phyloP scores from a whole-genome alignment of 2,329 filamentous ascomycete genomes.

The Curvularia verruculosa region DNA sequence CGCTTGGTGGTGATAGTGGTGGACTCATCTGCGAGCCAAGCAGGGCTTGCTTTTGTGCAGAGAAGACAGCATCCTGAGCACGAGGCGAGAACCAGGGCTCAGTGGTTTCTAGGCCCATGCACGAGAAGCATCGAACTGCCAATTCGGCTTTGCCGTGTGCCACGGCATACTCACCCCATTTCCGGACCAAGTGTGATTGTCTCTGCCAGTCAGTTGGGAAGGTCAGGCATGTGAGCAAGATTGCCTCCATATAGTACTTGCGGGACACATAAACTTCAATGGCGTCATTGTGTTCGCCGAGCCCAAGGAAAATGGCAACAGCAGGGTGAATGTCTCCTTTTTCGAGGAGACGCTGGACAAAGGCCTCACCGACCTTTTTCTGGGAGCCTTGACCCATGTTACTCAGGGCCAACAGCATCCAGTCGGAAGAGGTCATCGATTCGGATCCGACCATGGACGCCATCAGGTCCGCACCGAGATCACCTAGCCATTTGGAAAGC shows the following conservation, averaged over 20 bases:
- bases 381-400: constrained; percentile 79
- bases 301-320: constrained; percentile 87
- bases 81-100: constrained; percentile 89
- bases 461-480: constrained; percentile 82
- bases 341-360: constrained; percentile 87
- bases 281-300: constrained; percentile 91
- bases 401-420: constrained; percentile 93
- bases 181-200: constrained; percentile 83
- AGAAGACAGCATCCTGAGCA: constrained; percentile 65
- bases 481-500: constrained; percentile 89
- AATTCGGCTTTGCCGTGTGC: constrained; percentile 86
- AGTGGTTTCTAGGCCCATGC: constrained; percentile 81
- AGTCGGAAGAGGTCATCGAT: constrained; percentile 91
- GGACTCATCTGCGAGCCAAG: constrained; percentile 68
- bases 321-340: constrained; percentile 90
- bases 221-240: constrained; percentile 83
- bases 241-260: constrained; percentile 88
- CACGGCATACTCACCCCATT: constrained; percentile 94
- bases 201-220: constrained; percentile 89
- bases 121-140: constrained; percentile 91
- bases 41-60: constrained; percentile 59
- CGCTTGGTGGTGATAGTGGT: constrained; percentile 73
- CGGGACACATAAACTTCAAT: constrained; percentile 96
- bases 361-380: constrained; percentile 87
- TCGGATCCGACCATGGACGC: constrained; percentile 74